phyloP scores from a whole-genome alignment of 2,329 filamentous ascomycete species.

The Colletotrichum scovillei region DNA sequence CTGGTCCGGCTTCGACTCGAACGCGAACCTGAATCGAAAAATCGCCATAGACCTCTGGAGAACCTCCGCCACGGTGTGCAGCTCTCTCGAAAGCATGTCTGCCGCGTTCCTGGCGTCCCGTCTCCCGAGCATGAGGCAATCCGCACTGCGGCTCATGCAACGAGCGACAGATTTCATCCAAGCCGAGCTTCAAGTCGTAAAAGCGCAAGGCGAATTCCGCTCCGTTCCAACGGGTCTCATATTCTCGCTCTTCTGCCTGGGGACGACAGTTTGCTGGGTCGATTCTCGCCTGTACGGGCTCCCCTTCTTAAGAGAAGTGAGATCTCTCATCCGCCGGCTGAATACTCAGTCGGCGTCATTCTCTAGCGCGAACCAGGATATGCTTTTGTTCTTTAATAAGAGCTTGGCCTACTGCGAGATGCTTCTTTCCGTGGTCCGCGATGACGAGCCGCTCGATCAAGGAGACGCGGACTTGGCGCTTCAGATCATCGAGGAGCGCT shows the following conservation, averaged over 20 bases:
- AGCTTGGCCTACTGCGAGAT: conserved; percentile 54
- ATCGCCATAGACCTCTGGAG: conserved; percentile 51
- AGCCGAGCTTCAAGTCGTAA: conserved; percentile 45
- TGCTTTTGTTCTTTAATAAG: conserved; percentile 51
- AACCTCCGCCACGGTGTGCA: conserved; percentile 50
- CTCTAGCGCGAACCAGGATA: conserved; percentile 40
- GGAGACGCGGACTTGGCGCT: not conserved
- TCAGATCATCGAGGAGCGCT: conserved; percentile 9
- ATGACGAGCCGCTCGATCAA: conserved; percentile 40
- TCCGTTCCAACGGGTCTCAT: conserved; percentile 48
- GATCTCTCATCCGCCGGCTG: conserved; percentile 40
- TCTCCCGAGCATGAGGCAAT: conserved; percentile 49
- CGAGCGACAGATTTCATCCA: conserved; percentile 48
- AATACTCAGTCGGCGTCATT: conserved; percentile 37
- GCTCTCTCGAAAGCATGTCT: conserved; percentile 54
- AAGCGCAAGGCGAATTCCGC: conserved; percentile 35
- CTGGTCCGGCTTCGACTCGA: conserved; percentile 55
- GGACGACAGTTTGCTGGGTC: conserved; percentile 54
- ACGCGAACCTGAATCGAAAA: conserved; percentile 50
- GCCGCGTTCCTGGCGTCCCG: conserved; percentile 49
- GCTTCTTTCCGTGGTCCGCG: conserved; percentile 50
- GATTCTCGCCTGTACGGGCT: conserved; percentile 47
- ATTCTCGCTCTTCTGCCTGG: conserved; percentile 52
- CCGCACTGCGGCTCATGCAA: conserved; percentile 47
- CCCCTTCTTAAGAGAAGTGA: conserved; percentile 47